phyloP scores from a whole-genome alignment of 768 basidiomycete genomes.

The Tylopilus subfusipes region DNA sequence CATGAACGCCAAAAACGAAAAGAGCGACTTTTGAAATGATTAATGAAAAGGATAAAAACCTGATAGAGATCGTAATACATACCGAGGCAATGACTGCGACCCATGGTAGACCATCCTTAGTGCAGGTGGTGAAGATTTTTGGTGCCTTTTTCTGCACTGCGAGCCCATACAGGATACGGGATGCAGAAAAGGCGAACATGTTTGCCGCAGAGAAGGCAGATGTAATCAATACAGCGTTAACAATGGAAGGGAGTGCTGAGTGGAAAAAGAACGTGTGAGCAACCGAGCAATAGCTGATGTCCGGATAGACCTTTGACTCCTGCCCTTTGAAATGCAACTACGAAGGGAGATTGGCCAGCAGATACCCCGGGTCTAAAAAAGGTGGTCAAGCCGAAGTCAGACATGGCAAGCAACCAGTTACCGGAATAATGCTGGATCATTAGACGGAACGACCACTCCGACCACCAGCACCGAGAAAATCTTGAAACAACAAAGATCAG shows the following conservation, averaged over 20 bases:
- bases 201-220: slow-evolving; percentile 72
- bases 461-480: slow-evolving; percentile 43
- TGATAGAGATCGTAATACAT: not conserved
- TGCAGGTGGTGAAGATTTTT: slow-evolving; percentile 44
- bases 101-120: slow-evolving; percentile 49
- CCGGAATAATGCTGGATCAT: slow-evolving; percentile 51
- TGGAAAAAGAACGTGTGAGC: not conserved
- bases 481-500: slow-evolving; percentile 7
- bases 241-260: slow-evolving; percentile 56
- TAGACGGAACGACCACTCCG: slow-evolving; percentile 75
- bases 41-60: slow-evolving; percentile 7
- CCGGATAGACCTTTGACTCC: slow-evolving; percentile 54
- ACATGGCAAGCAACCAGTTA: slow-evolving; percentile 13
- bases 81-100: slow-evolving; percentile 32
- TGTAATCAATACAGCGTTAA: slow-evolving; percentile 72
- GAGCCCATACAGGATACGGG: slow-evolving; percentile 42
- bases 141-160: slow-evolving; percentile 53
- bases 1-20: slow-evolving; percentile 63
- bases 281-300: slow-evolving; percentile 8
- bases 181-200: slow-evolving; percentile 38
- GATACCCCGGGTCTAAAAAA: slow-evolving; percentile 7
- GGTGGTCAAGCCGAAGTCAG: not conserved
- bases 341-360: slow-evolving; percentile 81
- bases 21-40: slow-evolving; percentile 23
- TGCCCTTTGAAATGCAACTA: slow-evolving; percentile 72